Base-by-base conservation (phyloP, 306 rosid species). In the Prunus fruticosa region DNA sequence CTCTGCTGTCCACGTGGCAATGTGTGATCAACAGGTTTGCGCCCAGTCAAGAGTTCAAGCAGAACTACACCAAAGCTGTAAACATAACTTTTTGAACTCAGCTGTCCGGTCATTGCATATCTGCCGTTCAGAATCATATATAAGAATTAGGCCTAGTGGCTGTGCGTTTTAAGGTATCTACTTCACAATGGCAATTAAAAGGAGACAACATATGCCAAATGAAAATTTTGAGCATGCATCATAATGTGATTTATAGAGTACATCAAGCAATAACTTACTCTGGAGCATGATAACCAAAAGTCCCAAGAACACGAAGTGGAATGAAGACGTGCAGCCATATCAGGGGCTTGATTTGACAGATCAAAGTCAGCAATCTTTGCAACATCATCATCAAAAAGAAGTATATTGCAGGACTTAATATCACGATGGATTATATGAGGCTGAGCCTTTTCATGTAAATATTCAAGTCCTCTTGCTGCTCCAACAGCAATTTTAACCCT, bases 231-330 rank as follows among this genome's bases (percentile, higher is more conserved):
- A 15, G 25, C 1, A 9, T 34, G 14, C 23, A 34, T 34, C 28
- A 53, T 65, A 54, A 58, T 4, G 13, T 45, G 65, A n/a, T 34
- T 71, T 56, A 20, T 14, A 57, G 3, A 22, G 54, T 18, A 75
- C 58, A 58, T 32, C 62, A 38, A 70, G 69, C 66, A 82, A 87
- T 46, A 60, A 72, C 93, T 72, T 81, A 92, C 96, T 90, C 97
- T 11, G 97, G 97, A 81, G 97, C 97, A 88, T 91, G 89, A 78
- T 91, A 91, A 74, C 97, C 97, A 25, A 91, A 91, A 54, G 97
- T 89, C 73, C 97, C 97, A 41, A 91, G 95, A 80, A 91, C 97
- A 82, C 97, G 97, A 79, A n/a, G 97, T 91, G 38, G 97, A 91
- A 79, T 91, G 97, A 71, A 91, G 91, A 49, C 97, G 93, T 8